phyloP scores from a whole-genome alignment of 176 grass and related monocot genomes.

The Musa schizocarpa region DNA sequence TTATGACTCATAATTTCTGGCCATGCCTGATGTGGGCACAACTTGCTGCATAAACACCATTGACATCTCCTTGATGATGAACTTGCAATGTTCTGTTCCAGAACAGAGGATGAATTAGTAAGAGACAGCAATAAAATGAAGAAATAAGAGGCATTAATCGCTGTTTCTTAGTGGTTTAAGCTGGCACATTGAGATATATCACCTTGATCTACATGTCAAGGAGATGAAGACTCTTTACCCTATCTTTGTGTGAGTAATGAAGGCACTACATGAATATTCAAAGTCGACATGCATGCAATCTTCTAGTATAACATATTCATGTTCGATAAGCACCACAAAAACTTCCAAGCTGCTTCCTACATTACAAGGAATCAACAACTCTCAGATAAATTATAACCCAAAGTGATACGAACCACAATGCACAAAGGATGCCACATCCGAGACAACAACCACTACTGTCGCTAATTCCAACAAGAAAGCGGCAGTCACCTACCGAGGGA shows the following conservation, averaged over 20 bases:
- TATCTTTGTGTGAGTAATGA: not conserved
- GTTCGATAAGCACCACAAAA: conserved; percentile 15
- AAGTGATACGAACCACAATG: conserved; percentile 41
- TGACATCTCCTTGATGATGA: not conserved
- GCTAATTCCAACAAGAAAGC: conserved; percentile 70
- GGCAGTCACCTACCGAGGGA: conserved; percentile 64
- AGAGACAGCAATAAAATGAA: not conserved
- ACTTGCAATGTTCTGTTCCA: not conserved
- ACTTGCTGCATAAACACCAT: conserved; percentile 33
- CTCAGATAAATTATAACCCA: conserved; percentile 59
- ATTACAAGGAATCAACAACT: conserved; percentile 35
- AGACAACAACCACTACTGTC: conserved; percentile 32
- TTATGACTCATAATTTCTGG: conserved; percentile 21
- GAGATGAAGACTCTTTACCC: not conserved
- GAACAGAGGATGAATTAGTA: not conserved
- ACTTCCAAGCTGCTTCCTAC: conserved; percentile 13
- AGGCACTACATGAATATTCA: not conserved
- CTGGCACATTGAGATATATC: not conserved
- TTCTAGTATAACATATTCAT: conserved; percentile 1
- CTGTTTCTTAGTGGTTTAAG: not conserved
- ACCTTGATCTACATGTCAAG: not conserved
- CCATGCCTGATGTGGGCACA: conserved; percentile 38
- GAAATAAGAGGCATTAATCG: not conserved
- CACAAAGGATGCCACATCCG: conserved; percentile 31
- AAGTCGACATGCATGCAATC: conserved; percentile 2